These are phyloP conservation scores for Clohesyomyces aquaticus DNA, from an alignment of 495 filamentous ascomycete genomes.

Conservation along the genomic window DNA sequence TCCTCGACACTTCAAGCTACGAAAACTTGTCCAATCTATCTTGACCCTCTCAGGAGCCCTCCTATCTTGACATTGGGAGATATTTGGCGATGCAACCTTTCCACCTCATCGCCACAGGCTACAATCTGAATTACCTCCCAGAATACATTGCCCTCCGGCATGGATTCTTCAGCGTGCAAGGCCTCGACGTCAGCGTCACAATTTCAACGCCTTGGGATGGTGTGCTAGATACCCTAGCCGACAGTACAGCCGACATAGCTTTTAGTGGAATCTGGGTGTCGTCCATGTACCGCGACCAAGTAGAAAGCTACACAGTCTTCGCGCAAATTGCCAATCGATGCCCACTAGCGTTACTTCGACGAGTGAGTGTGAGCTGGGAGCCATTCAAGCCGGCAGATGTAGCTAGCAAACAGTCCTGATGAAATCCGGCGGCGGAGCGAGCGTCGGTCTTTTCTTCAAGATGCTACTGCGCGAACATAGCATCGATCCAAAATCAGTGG, in stretches of 20 bases:
- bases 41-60: too few species aligned
- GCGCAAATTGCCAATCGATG: too few species aligned
- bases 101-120: constrained; percentile 26
- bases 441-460: constrained; percentile 31
- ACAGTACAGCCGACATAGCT: too few species aligned
- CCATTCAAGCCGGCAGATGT: constrained; percentile 15
- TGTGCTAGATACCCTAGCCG: constrained; percentile 22
- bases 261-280: too few species aligned
- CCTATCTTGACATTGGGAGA: too few species aligned
- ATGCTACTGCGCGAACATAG: constrained; percentile 28
- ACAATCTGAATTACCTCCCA: constrained; percentile 32
- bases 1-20: too few species aligned
- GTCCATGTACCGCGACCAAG: too few species aligned
- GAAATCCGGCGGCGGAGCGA: constrained; percentile 26
- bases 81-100: constrained; percentile 16
- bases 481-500: constrained; percentile 19
- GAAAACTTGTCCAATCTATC: too few species aligned
- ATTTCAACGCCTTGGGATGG: constrained; percentile 26
- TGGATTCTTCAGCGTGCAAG: constrained; percentile 31
- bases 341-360: too few species aligned
- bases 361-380: background rate
- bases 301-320: too few species aligned
- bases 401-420: constrained; percentile 26
- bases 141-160: constrained; percentile 33
- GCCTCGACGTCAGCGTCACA: constrained; percentile 13